phyloP scores from a whole-genome alignment of 1,284 basidiomycete species.

The Cutaneotrichosporon spelunceum region DNA sequence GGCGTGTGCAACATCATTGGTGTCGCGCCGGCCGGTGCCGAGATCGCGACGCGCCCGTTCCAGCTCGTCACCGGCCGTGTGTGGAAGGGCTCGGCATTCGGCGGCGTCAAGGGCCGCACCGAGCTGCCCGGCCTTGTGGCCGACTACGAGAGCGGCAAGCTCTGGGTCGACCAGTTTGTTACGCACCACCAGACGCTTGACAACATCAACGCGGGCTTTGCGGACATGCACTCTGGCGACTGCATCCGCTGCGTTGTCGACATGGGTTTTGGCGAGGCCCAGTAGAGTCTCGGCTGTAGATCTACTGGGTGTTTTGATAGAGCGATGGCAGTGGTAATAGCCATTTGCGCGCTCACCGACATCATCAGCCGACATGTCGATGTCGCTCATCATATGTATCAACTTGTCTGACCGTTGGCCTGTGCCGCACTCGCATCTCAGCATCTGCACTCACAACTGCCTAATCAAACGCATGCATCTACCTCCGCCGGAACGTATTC shows the following conservation, averaged over 20 bases:
- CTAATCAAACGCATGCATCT: background rate
- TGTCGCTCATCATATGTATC: too few relatives aligned
- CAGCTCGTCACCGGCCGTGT: slow-evolving; percentile 74
- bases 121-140: slow-evolving; percentile 87
- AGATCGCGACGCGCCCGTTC: slow-evolving; percentile 96
- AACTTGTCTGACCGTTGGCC: too few relatives aligned
- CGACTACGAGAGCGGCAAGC: slow-evolving; percentile 50
- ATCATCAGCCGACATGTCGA: too few relatives aligned
- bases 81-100: slow-evolving; percentile 95
- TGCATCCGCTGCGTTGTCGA: slow-evolving; percentile 83
- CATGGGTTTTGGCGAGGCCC: slow-evolving; percentile 40
- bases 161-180: slow-evolving; percentile 78
- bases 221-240: slow-evolving; percentile 89
- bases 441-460: too few relatives aligned
- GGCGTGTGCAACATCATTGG: slow-evolving; percentile 93
- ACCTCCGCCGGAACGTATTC: slow-evolving; percentile 65
- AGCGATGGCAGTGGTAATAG: too few relatives aligned
- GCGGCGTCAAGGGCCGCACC: slow-evolving; percentile 95
- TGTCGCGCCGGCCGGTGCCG: slow-evolving; percentile 92
- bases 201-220: slow-evolving; percentile 84
- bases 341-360: too few relatives aligned
- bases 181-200: slow-evolving; percentile 72
- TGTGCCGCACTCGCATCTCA: too few relatives aligned
- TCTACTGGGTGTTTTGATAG: background rate
- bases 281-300: slow-evolving; percentile 4